Conservation (phyloP, 164 flowering plant species). For the Macadamia tetraphylla region DNA sequence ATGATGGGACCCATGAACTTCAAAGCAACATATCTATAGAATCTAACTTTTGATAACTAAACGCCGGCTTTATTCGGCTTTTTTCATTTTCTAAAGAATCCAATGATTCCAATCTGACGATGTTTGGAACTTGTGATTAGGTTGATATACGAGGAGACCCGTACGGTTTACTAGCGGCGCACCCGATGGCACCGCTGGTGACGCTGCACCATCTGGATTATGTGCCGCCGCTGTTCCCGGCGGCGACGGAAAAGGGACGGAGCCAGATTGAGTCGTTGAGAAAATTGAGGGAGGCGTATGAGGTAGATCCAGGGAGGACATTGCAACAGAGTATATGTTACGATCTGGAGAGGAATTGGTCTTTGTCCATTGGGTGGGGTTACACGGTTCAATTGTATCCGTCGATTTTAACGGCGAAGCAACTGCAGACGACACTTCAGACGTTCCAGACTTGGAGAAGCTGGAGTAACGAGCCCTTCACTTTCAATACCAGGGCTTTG, state of each 20-base stretch:
- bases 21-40: too few species aligned
- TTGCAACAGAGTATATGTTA: conserved; percentile 75
- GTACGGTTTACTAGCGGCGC: conserved; percentile 67
- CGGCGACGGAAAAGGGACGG: not conserved
- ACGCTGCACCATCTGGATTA: conserved; percentile 84
- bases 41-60: too few species aligned
- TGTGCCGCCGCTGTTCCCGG: conserved; percentile 56
- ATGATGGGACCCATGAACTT: too few species aligned
- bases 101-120: too few species aligned
- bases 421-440: conserved; percentile 45
- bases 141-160: conserved; percentile 47
- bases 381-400: conserved; percentile 63
- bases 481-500: conserved; percentile 58
- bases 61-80: too few species aligned
- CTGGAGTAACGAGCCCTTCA: conserved; percentile 41
- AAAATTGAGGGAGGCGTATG: conserved; percentile 32
- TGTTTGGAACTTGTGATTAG: conserved; percentile 5
- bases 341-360: conserved; percentile 43
- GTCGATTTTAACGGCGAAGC: conserved; percentile 31
- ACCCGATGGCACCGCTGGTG: conserved; percentile 77
- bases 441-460: conserved; percentile 71
- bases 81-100: too few species aligned
- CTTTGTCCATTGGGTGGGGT: conserved; percentile 83
- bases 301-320: conserved; percentile 49
- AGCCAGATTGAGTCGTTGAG: conserved; percentile 37